Evolutionary conservation across 805 yeast species (phyloP).

Genomic region (Myxozyma kluyveri): DNA sequence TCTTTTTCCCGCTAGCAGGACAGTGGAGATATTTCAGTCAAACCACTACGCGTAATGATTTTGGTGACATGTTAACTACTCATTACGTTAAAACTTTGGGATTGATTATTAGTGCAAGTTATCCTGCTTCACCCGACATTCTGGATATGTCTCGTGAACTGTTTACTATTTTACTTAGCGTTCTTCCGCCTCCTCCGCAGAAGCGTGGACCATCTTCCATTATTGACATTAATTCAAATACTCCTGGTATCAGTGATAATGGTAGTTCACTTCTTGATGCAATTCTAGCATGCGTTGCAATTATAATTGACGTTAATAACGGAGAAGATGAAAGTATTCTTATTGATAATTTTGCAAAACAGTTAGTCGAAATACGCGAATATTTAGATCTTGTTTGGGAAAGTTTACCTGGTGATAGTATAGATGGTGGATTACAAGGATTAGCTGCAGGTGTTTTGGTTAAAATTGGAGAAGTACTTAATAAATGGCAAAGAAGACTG

Average conservation of each 20-base stretch:
- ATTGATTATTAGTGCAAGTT: slow-evolving; percentile 55
- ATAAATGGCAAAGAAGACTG: slow-evolving; percentile 31
- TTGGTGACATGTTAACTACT: slow-evolving; percentile 48
- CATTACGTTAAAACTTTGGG: slow-evolving; percentile 62
- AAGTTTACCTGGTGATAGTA: slow-evolving; percentile 35
- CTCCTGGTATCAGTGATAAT: slow-evolving; percentile 13
- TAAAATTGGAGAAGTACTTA: slow-evolving; percentile 32
- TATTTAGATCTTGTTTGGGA: slow-evolving; percentile 39
- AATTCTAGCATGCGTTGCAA: slow-evolving; percentile 34
- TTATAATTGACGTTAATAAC: slow-evolving; percentile 37
- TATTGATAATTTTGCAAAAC: slow-evolving; percentile 32
- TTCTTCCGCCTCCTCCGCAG: background rate
- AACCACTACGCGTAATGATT: slow-evolving; percentile 51
- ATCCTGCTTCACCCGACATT: slow-evolving; percentile 52
- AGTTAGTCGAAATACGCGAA: slow-evolving; percentile 35
- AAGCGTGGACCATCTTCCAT: background rate
- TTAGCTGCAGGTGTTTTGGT: slow-evolving; percentile 38
- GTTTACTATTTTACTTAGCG: slow-evolving; percentile 37
- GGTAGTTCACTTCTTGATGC: slow-evolving; percentile 36
- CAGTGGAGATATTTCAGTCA: slow-evolving; percentile 46
- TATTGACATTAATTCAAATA: slow-evolving; percentile 1
- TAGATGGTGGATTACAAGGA: slow-evolving; percentile 23
- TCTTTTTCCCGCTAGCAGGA: slow-evolving; percentile 56
- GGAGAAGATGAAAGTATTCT: slow-evolving; percentile 30
- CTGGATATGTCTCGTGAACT: slow-evolving; percentile 59